Evolutionary conservation across 2,329 filamentous ascomycete genomes (phyloP), one percentile per base, ranked within the genome.

Genomic region (Xylaria digitata): DNA sequence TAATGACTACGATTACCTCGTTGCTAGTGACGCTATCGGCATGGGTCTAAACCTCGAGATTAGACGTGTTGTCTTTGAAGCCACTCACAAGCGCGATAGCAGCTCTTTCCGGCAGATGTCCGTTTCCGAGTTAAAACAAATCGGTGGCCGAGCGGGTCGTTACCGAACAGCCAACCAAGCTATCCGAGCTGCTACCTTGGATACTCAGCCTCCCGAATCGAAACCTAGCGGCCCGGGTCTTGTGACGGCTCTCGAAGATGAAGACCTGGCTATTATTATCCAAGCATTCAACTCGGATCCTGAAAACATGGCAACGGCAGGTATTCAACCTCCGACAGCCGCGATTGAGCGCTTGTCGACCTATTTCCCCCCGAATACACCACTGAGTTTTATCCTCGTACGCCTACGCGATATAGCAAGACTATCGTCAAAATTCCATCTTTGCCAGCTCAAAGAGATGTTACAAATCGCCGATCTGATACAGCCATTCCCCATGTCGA

Each of bases 31-130:
- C 80, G 96, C 96, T 53, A 95, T 99, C 69, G 96, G 96, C 43
- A 98, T 99, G 95, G 96, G 96, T 0, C 82, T 99, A 23, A 99
- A 99, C 75, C 81, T 99, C 78, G 94, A 89, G 79, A 93, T 97
- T 77, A 96, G 94, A 76, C 91, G 96, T 30, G 87, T 99, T 67
- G 87, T 99, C 61, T 96, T 99, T 71, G 93, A 97, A 75, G 85
- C 90, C 0, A 85, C 90, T 1, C 81, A 84, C 66, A 99, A 97
- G 78, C 90, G 86, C 71, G 86, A 94, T 68, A 91, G 91, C 1
- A 75, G 72, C 0, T 80, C 82, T 5, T 83, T 85, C 34, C 82
- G 87, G 17, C 80, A 83, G 3, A 83, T 99, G 26, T 82, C 85
- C 0, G 84, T 91, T 2, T 90, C 94, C 0, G 92, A 97, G 71